phyloP scores from a whole-genome alignment of 1,284 basidiomycete genomes.

The Cutaneotrichosporon dermatis region DNA sequence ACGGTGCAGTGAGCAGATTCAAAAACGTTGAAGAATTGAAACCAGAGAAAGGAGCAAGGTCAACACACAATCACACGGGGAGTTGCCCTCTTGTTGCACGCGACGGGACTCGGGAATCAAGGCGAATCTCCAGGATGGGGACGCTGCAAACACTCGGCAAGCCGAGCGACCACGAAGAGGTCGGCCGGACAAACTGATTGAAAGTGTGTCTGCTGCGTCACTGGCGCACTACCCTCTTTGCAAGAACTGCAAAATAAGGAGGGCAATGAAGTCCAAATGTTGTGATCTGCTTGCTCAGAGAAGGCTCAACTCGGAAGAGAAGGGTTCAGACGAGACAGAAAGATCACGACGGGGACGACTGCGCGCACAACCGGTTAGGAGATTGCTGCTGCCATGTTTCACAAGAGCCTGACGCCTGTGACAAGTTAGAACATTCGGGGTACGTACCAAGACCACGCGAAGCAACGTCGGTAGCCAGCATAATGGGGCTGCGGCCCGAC shows the following conservation, averaged over 20 bases:
- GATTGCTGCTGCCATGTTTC: slow-evolving; percentile 9
- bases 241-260: not conserved
- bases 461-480: slow-evolving; percentile 96
- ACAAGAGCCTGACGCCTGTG: slow-evolving; percentile 24
- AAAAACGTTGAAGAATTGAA: slow-evolving; percentile 13
- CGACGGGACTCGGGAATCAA: slow-evolving; percentile 13
- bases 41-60: slow-evolving; percentile 7
- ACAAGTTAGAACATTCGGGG: slow-evolving; percentile 19
- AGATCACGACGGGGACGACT: slow-evolving; percentile 2
- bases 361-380: slow-evolving; percentile 7
- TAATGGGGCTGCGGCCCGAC: slow-evolving; percentile 91
- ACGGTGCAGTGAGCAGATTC: slow-evolving; percentile 20
- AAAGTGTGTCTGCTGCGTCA: slow-evolving; percentile 4
- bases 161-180: not conserved
- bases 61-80: slow-evolving; percentile 24
- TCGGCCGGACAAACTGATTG: slow-evolving; percentile 1
- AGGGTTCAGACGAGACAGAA: not conserved
- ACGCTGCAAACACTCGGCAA: slow-evolving; percentile 6
- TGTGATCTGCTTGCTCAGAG: slow-evolving; percentile 15
- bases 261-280: slow-evolving; percentile 8
- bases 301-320: not conserved
- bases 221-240: slow-evolving; percentile 2
- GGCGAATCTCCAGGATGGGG: slow-evolving; percentile 7
- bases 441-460: slow-evolving; percentile 99
- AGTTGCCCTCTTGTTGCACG: slow-evolving; percentile 13